A percentile compares a stretch with the other conserved stretches of the same genome.
Evolutionary conservation across 2,329 filamentous ascomycete species (phyloP).

Genomic region (Macrophomina pseudophaseolina): DNA sequence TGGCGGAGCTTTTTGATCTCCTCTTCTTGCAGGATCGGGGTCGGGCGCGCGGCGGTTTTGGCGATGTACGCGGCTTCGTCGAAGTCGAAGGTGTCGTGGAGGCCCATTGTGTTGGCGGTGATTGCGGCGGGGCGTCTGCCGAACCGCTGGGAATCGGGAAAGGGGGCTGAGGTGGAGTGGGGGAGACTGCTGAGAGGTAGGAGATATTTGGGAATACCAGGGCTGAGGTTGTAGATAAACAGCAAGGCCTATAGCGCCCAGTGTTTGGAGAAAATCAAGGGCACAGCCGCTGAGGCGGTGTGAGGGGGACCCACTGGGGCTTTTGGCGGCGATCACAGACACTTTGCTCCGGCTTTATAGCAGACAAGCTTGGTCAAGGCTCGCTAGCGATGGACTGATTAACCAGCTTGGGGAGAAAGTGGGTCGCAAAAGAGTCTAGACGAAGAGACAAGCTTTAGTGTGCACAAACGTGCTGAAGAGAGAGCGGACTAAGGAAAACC

Average conservation of each 20-base stretch:
- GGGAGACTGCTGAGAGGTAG: no score
- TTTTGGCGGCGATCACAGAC: constrained; percentile 5
- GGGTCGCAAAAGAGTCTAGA: not conserved
- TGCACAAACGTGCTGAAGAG: no score
- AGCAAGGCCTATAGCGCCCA: not conserved
- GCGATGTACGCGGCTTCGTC: constrained; percentile 3
- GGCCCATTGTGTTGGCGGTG: not conserved
- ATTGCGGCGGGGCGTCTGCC: not conserved
- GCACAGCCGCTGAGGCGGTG: not conserved
- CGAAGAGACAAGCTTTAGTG: not conserved
- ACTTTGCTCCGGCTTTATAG: constrained; percentile 8
- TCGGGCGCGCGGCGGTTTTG: not conserved
- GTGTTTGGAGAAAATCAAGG: not conserved
- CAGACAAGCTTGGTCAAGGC: constrained; percentile 18
- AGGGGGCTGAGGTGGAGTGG: no score
- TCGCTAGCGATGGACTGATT: not conserved
- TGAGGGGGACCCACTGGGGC: constrained; percentile 1
- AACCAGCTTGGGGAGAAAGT: not conserved
- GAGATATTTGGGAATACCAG: not conserved
- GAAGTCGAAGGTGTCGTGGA: constrained; percentile 24
- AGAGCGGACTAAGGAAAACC: no score
- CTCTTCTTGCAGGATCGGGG: not conserved
- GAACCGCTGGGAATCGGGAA: not conserved
- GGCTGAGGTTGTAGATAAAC: not conserved
- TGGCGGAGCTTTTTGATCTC: constrained; percentile 12